Base-by-base conservation (phyloP, 352 stramenopile genomes). In the Phytophthora constricta region DNA sequence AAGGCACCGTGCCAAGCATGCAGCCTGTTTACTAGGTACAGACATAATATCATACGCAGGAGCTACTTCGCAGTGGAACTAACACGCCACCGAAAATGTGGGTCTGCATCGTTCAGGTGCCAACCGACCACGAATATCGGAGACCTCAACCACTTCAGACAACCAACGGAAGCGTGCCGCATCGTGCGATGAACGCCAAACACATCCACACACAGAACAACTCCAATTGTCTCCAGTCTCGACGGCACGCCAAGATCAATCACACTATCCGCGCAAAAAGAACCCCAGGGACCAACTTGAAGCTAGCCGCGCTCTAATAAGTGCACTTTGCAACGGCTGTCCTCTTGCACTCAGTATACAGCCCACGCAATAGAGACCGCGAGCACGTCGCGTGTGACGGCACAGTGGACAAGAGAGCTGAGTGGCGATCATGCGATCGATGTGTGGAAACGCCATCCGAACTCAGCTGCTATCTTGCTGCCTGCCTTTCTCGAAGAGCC, bases 381-480 rank as follows among this genome's bases (percentile, higher is more conserved):
- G 43, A n/a, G 39, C 11, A 47, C n/a, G 39, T n/a, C n/a, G n/a
- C 20, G 43, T 50, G 43, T 31, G 43, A 50, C 43, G 43, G 31
- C 31, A 11, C 31, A 13, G 7, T 50, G n/a, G 43, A 11, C 46
- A 41, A 51, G 31, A 31, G 50, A 39, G 43, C 28, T 17, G 48
- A 62, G 45, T 45, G 49, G 17, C 53, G 27, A 45, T 26, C 57
- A 56, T 59, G 68, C 60, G 28, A 72, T 58, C 45, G 39, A 59
- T 60, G 54, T 49, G 19, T 37, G 37, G 25, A 60, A 55, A 39
- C 4, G 26, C 50, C 47, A 28, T 37, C 13, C 28, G n/a, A n/a
- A n/a, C n/a, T n/a, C n/a, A 39, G 3, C 20, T 14, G 39, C 39
- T 46, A 46, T 46, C 39, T 46, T 14, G n/a, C 14, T 14, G 39